Conservation (phyloP, 768 basidiomycete species). For the Russula abietina region DNA sequence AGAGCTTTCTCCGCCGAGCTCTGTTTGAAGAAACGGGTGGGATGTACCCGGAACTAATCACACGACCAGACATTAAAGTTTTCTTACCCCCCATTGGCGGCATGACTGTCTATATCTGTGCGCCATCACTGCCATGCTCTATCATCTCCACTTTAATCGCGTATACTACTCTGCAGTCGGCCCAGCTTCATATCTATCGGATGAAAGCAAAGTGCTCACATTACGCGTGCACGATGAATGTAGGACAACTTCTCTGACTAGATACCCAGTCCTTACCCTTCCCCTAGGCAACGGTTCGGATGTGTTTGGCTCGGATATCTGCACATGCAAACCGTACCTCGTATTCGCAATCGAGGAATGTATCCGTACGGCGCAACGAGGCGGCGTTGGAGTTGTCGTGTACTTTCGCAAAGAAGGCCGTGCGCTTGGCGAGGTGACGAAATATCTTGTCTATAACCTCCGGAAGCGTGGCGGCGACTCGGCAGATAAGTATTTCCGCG, state of each 20-base stretch:
- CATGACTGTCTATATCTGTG: slow-evolving; percentile 88
- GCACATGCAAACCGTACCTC: slow-evolving; percentile 90
- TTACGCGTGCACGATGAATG: slow-evolving; percentile 94
- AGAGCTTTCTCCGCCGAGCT: slow-evolving; percentile 77
- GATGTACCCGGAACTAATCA: slow-evolving; percentile 94
- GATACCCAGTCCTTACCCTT: neutral
- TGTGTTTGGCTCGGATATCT: slow-evolving; percentile 91
- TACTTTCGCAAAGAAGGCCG: slow-evolving; percentile 95
- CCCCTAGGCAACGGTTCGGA: slow-evolving; percentile 86
- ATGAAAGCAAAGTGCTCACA: slow-evolving; percentile 74
- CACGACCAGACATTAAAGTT: slow-evolving; percentile 90
- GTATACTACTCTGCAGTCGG: slow-evolving; percentile 49
- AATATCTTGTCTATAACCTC: slow-evolving; percentile 94
- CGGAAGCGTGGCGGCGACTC: slow-evolving; percentile 92
- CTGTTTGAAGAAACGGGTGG: slow-evolving; percentile 96
- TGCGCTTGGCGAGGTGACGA: slow-evolving; percentile 89
- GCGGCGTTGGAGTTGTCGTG: slow-evolving; percentile 88
- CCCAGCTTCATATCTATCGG: slow-evolving; percentile 68
- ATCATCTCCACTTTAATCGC: neutral
- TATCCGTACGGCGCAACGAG: slow-evolving; percentile 72
- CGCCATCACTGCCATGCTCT: slow-evolving; percentile 23
- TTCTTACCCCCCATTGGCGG: slow-evolving; percentile 95
- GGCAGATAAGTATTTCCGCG: slow-evolving; percentile 90
- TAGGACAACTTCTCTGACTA: slow-evolving; percentile 30
- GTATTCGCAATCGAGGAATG: slow-evolving; percentile 92